These are phyloP conservation scores for Flagelloscypha sp. DNA, from an alignment of 768 basidiomycete genomes.

Conservation along the genomic window DNA sequence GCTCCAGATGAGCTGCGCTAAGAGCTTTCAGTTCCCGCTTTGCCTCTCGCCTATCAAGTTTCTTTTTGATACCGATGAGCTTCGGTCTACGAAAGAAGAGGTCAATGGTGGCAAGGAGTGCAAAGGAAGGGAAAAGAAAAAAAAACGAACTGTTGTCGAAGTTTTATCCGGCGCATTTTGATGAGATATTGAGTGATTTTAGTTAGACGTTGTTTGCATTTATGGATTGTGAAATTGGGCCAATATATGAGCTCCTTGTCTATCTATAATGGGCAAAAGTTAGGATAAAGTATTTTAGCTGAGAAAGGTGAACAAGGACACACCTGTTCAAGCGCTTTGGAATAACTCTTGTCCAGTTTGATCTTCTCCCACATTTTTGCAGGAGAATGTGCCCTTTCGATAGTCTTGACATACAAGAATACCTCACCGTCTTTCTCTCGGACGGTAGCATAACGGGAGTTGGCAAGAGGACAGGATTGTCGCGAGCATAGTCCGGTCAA, in stretches of 20 bases:
- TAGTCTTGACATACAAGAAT: slow-evolving; percentile 80
- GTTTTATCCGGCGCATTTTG: slow-evolving; percentile 88
- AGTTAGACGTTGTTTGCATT: slow-evolving; percentile 98
- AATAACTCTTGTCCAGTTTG: slow-evolving; percentile 87
- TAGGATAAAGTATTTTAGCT: background rate
- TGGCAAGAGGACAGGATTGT: slow-evolving; percentile 96
- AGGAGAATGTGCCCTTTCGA: slow-evolving; percentile 93
- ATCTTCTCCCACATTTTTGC: slow-evolving; percentile 98
- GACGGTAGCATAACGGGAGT: slow-evolving; percentile 96
- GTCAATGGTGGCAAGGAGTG: slow-evolving; percentile 2
- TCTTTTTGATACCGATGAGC: slow-evolving; percentile 93
- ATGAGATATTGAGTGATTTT: slow-evolving; percentile 99
- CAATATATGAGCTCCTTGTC: slow-evolving; percentile 94
- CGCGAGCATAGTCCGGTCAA: slow-evolving; percentile 92
- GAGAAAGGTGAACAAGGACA: slow-evolving; percentile 12
- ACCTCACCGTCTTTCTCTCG: slow-evolving; percentile 82
- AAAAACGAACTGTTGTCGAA: slow-evolving; percentile 70
- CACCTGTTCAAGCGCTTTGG: slow-evolving; percentile 92
- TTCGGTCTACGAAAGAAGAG: slow-evolving; percentile 54
- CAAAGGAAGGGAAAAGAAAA: background rate
- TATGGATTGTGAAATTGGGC: slow-evolving; percentile 96
- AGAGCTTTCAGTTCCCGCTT: slow-evolving; percentile 93
- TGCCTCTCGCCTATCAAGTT: slow-evolving; percentile 87
- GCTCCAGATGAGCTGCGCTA: slow-evolving; percentile 90
- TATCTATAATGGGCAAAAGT: slow-evolving; percentile 49